Percentiles rank a stretch among this genome's conserved stretches.
These are phyloP conservation scores for Cladosporium halotolerans DNA, from an alignment of 2,329 filamentous ascomycete species.

Conservation along the genomic window DNA sequence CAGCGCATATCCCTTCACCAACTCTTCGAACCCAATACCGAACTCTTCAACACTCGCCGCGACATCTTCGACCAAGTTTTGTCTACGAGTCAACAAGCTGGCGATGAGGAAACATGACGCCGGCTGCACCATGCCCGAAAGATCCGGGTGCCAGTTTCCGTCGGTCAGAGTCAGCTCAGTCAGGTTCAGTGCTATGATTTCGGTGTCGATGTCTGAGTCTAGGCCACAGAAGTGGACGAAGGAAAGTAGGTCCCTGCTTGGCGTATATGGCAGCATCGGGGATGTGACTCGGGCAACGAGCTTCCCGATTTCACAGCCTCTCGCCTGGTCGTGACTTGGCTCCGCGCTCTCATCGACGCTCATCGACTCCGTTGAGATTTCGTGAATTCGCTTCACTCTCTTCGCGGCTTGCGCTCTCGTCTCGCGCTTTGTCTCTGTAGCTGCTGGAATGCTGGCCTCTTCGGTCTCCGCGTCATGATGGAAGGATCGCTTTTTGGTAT, in stretches of 20 bases:
- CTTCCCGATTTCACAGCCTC: neutral
- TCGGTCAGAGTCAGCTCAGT: slow-evolving; percentile 11
- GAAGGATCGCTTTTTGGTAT: neutral
- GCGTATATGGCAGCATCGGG: neutral
- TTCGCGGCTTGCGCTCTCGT: slow-evolving; percentile 1
- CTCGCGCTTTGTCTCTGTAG: neutral
- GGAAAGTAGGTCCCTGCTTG: slow-evolving; percentile 3
- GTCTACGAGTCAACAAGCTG: slow-evolving; percentile 8
- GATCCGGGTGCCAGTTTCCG: neutral
- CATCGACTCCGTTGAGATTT: neutral
- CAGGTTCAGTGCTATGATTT: slow-evolving; percentile 11
- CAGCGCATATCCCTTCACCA: neutral
- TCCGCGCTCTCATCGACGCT: neutral
- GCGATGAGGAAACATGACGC: slow-evolving; percentile 12
- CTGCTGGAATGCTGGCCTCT: neutral
- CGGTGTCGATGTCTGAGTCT: slow-evolving; percentile 7
- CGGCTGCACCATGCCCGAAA: slow-evolving; percentile 8
- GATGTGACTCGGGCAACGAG: neutral
- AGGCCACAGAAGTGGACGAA: slow-evolving; percentile 1
- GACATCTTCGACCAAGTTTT: slow-evolving; percentile 10
- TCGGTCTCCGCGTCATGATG: neutral
- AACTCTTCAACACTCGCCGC: slow-evolving; percentile 1
- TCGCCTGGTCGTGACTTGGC: neutral
- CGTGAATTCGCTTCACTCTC: neutral
- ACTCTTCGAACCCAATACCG: neutral